Evolutionary conservation across 257 asterid species (phyloP).

Genomic region (Ocimum tenuiflorum): DNA sequence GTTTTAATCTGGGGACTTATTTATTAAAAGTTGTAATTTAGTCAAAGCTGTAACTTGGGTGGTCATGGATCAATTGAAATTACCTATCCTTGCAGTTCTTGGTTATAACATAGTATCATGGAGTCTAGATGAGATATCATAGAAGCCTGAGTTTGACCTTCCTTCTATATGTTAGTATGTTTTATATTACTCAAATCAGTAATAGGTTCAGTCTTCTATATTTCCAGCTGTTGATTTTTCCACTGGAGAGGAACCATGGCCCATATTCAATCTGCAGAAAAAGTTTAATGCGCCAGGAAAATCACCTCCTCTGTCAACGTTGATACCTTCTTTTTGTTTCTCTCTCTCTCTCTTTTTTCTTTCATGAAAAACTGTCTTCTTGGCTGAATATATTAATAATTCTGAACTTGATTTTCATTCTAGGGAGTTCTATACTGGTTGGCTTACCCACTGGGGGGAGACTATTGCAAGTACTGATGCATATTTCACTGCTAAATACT

Average conservation of each 20-base stretch:
- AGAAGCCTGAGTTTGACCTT: neutral
- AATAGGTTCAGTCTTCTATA: neutral
- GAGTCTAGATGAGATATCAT: neutral
- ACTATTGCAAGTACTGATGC: slow-evolving; percentile 74
- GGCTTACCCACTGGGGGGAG: slow-evolving; percentile 99
- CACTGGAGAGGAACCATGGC: slow-evolving; percentile 87
- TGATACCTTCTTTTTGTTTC: slow-evolving; percentile 26
- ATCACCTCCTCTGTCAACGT: slow-evolving; percentile 94
- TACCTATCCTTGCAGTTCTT: neutral
- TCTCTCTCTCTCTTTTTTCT: neutral
- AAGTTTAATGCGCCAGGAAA: slow-evolving; percentile 77
- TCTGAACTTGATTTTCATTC: slow-evolving; percentile 18
- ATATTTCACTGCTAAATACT: slow-evolving; percentile 49
- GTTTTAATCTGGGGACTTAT: neutral
- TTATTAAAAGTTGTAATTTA: neutral
- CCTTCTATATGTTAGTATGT: neutral
- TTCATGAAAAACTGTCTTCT: neutral
- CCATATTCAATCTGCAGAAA: slow-evolving; percentile 77
- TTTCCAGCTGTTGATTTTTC: slow-evolving; percentile 77
- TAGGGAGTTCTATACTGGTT: slow-evolving; percentile 95
- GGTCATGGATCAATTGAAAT: neutral
- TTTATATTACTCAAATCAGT: neutral
- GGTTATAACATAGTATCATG: neutral
- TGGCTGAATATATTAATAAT: neutral
- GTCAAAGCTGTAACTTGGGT: neutral